Evolutionary conservation across 768 basidiomycete genomes (phyloP), one percentile per base, ranked within the genome.

Genomic region (Lentinula lateritia): DNA sequence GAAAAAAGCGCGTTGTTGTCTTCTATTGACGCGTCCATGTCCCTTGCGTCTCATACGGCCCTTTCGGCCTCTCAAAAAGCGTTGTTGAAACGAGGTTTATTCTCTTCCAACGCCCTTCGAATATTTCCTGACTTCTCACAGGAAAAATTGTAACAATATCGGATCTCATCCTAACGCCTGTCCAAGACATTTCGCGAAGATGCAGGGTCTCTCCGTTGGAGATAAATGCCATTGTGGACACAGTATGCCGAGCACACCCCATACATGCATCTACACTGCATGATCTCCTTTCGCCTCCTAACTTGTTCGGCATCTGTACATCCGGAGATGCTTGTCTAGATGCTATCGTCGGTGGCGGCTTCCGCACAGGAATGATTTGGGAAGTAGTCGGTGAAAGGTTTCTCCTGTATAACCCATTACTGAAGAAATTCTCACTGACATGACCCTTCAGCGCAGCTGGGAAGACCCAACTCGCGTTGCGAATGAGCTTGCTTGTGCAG

Each of bases 371-470:
- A 1, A 87, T 88, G 82, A 64, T 98, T 2, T 95, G 92, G 85
- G 95, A 98, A 66, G 75, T 96, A 43, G 86, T 81, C 12, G 95
- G 95, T 32, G 92, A 96, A 79, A 92, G 93, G 95, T 94, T 72
- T 63, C 75, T 69, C 12, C 58, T 50, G 15, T 16, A 18, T 23
- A 15, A 20, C 56, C 34, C 28, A 18, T 39, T 8, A 34, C 41
- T 54, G 10, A 32, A 48, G 10, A 23, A 18, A 38, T 63, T 28
- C 20, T 54, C n/a, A 61, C 46, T 53, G 23, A 39, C 28, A 42
- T 28, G 23, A 18, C 13, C 1, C 43, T 41, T 15, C 70, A 99
- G 97, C 70, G 89, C 94, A 23, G 87, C 96, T 32, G 97, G 97
- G 42, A 99, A 99, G 75, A 94, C 94, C 0, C 95, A 98, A 67